Evolutionary conservation across 306 rosid species (phyloP).

Genomic region (Alnus rubra): DNA sequence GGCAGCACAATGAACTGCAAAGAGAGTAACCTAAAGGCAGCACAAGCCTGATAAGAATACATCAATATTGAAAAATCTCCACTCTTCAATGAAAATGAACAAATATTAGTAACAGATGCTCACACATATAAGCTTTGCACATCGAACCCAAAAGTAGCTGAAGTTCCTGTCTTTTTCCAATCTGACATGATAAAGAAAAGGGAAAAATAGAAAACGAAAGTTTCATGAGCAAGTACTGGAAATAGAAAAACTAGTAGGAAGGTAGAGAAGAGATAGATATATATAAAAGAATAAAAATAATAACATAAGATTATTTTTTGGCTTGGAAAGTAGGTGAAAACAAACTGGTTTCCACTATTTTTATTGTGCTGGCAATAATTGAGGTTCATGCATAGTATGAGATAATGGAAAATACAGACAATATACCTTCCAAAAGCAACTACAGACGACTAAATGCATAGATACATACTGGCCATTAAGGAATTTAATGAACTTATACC

Average conservation of each 20-base stretch:
- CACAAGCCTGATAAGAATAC: conserved; percentile 19
- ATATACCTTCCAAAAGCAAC: background rate
- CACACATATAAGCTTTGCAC: conserved; percentile 69
- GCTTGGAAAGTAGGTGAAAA: background rate
- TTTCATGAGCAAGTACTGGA: conserved; percentile 6
- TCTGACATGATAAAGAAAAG: conserved; percentile 38
- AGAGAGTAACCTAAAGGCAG: conserved; percentile 65
- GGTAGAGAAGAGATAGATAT: background rate
- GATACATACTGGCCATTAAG: background rate
- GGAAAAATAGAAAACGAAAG: background rate
- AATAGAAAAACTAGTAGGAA: background rate
- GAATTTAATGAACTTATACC: background rate
- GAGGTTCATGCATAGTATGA: background rate
- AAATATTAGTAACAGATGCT: conserved; percentile 35
- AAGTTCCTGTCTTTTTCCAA: conserved; percentile 74
- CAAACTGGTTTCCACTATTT: background rate
- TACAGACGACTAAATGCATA: background rate
- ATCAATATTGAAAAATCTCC: background rate
- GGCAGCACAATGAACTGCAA: conserved; percentile 57
- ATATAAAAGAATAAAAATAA: background rate
- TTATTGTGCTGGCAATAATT: background rate
- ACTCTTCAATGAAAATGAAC: background rate
- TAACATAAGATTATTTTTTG: background rate
- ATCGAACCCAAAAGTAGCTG: conserved; percentile 73
- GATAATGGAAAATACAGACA: background rate